phyloP scores from a whole-genome alignment of 345 rosid genomes.

The Ceriops decandra region DNA sequence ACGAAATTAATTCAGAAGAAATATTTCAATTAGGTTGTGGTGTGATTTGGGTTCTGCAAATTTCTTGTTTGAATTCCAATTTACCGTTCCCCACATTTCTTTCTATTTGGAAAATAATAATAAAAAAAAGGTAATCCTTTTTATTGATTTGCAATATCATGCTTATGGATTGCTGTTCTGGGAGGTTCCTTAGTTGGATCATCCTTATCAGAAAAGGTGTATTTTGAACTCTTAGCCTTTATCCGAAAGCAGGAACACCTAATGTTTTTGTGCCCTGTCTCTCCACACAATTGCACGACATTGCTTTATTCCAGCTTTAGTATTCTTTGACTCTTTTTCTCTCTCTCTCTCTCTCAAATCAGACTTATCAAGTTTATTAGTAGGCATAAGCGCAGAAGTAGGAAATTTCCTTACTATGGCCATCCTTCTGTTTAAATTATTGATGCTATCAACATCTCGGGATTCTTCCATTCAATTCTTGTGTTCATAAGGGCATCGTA shows the following conservation, averaged over 20 bases:
- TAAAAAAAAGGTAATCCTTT: not conserved
- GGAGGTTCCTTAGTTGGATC: slow-evolving; percentile 92
- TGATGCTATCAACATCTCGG: slow-evolving; percentile 1
- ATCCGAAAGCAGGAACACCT: not conserved
- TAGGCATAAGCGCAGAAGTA: slow-evolving; percentile 1
- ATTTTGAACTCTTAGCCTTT: slow-evolving; percentile 5
- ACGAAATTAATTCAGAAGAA: too few species aligned
- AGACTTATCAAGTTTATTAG: not conserved
- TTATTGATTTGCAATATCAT: not conserved
- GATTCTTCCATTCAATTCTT: slow-evolving; percentile 14
- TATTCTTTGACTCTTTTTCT: not conserved
- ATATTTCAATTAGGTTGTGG: too few species aligned
- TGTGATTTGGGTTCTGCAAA: too few species aligned
- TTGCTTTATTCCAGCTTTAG: not conserved
- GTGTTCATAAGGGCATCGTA: not conserved
- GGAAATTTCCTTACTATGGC: slow-evolving; percentile 2
- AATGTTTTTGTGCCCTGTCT: not conserved
- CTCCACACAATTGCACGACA: not conserved
- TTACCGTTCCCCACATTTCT: too few species aligned
- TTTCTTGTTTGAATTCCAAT: too few species aligned
- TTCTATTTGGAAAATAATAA: too few species aligned
- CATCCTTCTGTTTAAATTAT: slow-evolving; percentile 7
- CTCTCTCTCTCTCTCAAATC: not conserved
- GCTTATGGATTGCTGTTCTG: slow-evolving; percentile 66
- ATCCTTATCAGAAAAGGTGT: slow-evolving; percentile 90